Evolutionary conservation across 371 early-diverging fungal species (phyloP), one percentile per base, ranked within the genome.

Genomic region (Mortierella sp.): DNA sequence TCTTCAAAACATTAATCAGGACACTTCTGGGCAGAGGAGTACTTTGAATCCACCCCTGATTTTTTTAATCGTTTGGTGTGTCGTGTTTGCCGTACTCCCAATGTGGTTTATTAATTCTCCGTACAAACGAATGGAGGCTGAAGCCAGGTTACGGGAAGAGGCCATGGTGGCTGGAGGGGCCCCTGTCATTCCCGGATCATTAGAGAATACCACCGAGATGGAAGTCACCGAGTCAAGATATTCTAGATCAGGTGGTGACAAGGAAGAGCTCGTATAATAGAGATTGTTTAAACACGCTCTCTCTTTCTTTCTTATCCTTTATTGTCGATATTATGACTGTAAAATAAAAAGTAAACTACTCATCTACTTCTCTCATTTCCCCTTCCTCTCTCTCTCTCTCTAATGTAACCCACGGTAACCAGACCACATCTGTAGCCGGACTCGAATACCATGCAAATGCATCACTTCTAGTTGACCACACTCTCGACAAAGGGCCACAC

Each of bases 401-500:
- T 37, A 37, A 37, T 37, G 37, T 9, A 37, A 60, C 14, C 60
- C 60, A 16, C 60, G 60, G 45, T 65, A 72, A 1, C 80, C 80
- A 1, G 73, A 66, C 80, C 80, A 79, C 61, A 73, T 63, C 43
- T 70, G 69, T 28, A 73, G 37, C 11, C 60, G 30, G 1, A 57
- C 80, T 30, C 45, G 53, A 26, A 79, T 0, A 9, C 73, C 80
- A 68, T 79, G 80, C 26, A 79, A 23, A 23, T 79, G 80, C 80
- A 79, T 79, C n/a, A 79, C 70, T 47, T 79, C 73, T 44, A 70
- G 15, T 44, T 79, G 80, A 6, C 73, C 80, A 48, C 80, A 79
- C 0, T 7, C 21, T 45, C 43, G 58, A 57, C 80, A 79, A 29
- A 56, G 58, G 28, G 60, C 56, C 21, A 26, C 68, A 0, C 68